Base-by-base conservation (phyloP, 2,329 filamentous ascomycete species). In the Hypoxylon sp. region DNA sequence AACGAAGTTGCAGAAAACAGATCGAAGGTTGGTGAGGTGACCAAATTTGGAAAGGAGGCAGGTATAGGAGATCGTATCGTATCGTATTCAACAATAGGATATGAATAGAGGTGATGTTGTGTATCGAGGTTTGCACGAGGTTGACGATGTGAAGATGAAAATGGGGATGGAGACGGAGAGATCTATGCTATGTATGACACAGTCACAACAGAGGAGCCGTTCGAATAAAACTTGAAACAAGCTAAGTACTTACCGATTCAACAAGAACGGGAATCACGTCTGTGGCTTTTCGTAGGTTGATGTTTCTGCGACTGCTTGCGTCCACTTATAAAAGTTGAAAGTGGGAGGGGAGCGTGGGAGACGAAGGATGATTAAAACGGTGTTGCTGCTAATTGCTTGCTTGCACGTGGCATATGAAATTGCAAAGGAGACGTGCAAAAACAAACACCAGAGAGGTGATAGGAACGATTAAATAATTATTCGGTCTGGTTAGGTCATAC, bases 401-500 rank as follows among this genome's bases (percentile, higher is more conserved):
- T 65, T 47, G 51, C 63, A 65, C 47, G 53, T 51, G 62, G 51
- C 22, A 54, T 22, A 30, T 24, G 10, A 61, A 55, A 56, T 53
- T 43, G 22, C n/a, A 37, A 30, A 51, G 32, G 54, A 54, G 13
- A 24, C 19, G 51, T 17, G 34, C 20, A 37, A 28, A 61, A 62
- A 52, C 57, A 67, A 64, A 56, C 56, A 56, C 56, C 50, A 11
- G 30, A 24, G 19, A 7, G 41, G 39, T 19, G 44, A 41, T 62
- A 49, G n/a, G 47, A 34, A 26, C 26, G 59, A 37, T 49, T 61
- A 67, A 64, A 64, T 62, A 62, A 48, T 43, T 44, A 30, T 56
- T 56, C 24, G 32, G 22, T 32, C 48, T 54, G 51, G 39, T 32
- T 60, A 49, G 44, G 64, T 67, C 60, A 54, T 67, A 61, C 60